A percentile compares a stretch with the other conserved stretches of the same genome.
phyloP scores from a whole-genome alignment of 2,329 filamentous ascomycete genomes.

The Exophiala calicioides region DNA sequence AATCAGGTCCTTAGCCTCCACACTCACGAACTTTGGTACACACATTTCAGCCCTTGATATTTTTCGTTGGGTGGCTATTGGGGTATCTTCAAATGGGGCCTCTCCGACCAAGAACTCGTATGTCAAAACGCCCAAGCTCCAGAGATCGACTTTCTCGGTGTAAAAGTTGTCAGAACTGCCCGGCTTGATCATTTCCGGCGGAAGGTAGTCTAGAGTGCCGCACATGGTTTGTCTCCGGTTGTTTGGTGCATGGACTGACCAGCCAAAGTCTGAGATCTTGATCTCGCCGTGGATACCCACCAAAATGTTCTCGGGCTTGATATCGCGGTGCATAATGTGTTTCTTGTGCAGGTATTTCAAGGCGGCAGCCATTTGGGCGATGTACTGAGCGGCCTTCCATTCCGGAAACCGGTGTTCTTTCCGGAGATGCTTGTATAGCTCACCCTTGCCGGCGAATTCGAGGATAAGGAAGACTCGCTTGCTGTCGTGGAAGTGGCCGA shows the following conservation, averaged over 20 bases:
- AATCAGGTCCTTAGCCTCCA: conserved; percentile 88
- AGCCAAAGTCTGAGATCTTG: conserved; percentile 97
- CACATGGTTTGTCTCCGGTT: conserved; percentile 93
- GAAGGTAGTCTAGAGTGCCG: conserved; percentile 94
- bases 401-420: conserved; percentile 79
- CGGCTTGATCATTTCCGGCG: conserved; percentile 93
- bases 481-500: conserved; percentile 85
- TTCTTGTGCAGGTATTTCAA: conserved; percentile 91
- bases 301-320: conserved; percentile 97
- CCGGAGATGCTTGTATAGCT: conserved; percentile 83
- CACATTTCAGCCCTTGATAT: conserved; percentile 91
- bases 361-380: conserved; percentile 87
- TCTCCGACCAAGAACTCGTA: conserved; percentile 97
- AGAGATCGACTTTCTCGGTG: conserved; percentile 92
- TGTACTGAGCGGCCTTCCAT: conserved; percentile 82
- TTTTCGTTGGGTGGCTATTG: conserved; percentile 87
- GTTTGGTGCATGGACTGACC: conserved; percentile 96
- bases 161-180: conserved; percentile 84
- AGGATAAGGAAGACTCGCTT: conserved; percentile 86
- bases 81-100: conserved; percentile 94
- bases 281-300: conserved; percentile 96
- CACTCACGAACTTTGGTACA: conserved; percentile 83
- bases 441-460: conserved; percentile 81
- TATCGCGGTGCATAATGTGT: conserved; percentile 95
- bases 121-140: conserved; percentile 90